Evolutionary conservation across 192 early-diverging fungal genomes (phyloP), one percentile per base, ranked within the genome.

Genomic region (Coemansia furcata): DNA sequence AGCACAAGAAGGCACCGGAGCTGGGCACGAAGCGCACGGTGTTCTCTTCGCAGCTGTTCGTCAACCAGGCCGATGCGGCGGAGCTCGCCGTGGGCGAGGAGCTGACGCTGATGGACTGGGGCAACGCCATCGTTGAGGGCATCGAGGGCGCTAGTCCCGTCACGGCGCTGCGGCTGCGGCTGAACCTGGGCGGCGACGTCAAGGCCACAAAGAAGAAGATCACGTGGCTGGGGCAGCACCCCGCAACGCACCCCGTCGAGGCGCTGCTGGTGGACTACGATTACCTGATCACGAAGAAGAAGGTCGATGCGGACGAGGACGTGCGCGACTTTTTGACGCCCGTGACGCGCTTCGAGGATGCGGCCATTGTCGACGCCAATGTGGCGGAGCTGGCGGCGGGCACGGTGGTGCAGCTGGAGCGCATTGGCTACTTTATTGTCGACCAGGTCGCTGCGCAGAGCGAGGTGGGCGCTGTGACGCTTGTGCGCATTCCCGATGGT

Each of bases 41-140:
- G 26, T 96, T 87, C 62, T 90, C 90, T 33, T 82, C 88, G 10
- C 84, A 86, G 73, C 76, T 98, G 49, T 92, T 89, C 73, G 66
- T 99, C 39, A 93, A 93, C 43, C 90, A 92, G 74, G 92, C 85
- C 14, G 98, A 99, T 76, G 95, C 94, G 26, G 88, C 89, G 59
- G 78, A 84, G 33, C 82, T 97, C 26, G 91, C 85, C 47, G 68
- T 88, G 6, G 89, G 88, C 65, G 98, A 99, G 85, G 96, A 99
- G 84, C 71, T 96, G 26, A 99, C 98, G 37, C 82, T 99, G 63
- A 98, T 99, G 96, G 96, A 98, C 86, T 99, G 98, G 98, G 98
- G 98, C 44, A 99, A 99, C 78, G 95, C 91, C 9, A 86, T 98
- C 73, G 89, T 99, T 63, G 85, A 90, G 62, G 73, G 82, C 12